phyloP scores from a whole-genome alignment of 108 stramenopile genomes.

The Conticribra weissflogii region DNA sequence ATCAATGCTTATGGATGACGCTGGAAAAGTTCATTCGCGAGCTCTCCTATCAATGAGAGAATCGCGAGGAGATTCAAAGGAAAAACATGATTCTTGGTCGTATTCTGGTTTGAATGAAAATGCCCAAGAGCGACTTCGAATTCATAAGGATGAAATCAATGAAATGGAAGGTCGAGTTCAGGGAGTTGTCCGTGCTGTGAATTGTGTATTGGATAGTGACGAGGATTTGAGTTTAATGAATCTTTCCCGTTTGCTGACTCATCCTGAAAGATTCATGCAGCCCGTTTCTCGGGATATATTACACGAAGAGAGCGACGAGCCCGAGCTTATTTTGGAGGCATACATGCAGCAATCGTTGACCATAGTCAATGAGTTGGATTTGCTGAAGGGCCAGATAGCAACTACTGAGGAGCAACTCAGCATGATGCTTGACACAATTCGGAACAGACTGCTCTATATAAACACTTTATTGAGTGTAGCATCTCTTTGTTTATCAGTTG shows the following conservation, averaged over 20 bases:
- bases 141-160: conserved; percentile 74
- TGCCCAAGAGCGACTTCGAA: conserved; percentile 66
- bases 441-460: conserved; percentile 77
- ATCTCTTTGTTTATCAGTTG: conserved; percentile 57
- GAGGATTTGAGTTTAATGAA: conserved; percentile 92
- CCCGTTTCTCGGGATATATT: conserved; percentile 76
- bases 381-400: conserved; percentile 78
- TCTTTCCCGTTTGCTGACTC: conserved; percentile 72
- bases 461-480: conserved; percentile 79
- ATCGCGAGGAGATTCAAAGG: conserved; percentile 29
- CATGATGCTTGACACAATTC: conserved; percentile 70
- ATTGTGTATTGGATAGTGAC: conserved; percentile 77
- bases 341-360: conserved; percentile 76
- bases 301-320: conserved; percentile 88
- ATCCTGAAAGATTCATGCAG: conserved; percentile 86
- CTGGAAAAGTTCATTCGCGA: conserved; percentile 47
- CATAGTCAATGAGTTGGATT: conserved; percentile 66
- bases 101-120: conserved; percentile 48
- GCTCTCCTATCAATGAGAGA: conserved; percentile 50
- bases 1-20: conserved; percentile 69
- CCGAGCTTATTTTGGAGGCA: conserved; percentile 85
- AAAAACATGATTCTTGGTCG: conserved; percentile 1
- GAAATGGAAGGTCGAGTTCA: conserved; percentile 75
- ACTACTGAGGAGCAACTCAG: conserved; percentile 78
- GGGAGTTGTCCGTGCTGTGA: conserved; percentile 84